Evolutionary conservation across 192 early-diverging fungal genomes (phyloP).

Genomic region (Mortierella claussenii): DNA sequence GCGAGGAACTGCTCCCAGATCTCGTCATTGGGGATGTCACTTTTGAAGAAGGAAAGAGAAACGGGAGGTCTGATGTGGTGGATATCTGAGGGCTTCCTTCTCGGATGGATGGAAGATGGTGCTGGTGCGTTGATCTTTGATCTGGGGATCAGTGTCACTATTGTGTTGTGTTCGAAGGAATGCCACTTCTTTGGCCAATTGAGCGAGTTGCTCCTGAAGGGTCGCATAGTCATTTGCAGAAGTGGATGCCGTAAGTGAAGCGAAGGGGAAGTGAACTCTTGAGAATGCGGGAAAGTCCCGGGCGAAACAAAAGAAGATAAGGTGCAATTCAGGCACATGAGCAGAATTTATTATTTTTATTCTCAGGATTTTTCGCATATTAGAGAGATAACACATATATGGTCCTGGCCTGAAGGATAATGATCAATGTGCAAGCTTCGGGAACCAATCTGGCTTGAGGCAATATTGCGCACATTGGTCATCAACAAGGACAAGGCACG

Average conservation of each 20-base stretch:
- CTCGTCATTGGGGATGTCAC: not conserved
- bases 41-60: constrained; percentile 1
- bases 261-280: constrained; percentile 1
- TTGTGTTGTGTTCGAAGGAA: not conserved
- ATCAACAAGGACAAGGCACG: too few relatives aligned
- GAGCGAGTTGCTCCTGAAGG: constrained; percentile 11
- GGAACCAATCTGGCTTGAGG: too few relatives aligned
- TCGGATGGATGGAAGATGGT: not conserved
- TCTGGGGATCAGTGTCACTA: constrained; percentile 9
- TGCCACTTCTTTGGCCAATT: constrained; percentile 1
- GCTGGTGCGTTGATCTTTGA: not conserved
- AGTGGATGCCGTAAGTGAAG: not conserved
- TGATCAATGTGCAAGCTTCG: too few relatives aligned
- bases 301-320: constrained; percentile 27
- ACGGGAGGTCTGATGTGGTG: constrained; percentile 7
- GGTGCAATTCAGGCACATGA: not conserved
- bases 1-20: constrained; percentile 7
- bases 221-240: not conserved
- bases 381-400: not conserved
- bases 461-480: too few relatives aligned
- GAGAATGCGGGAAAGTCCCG: constrained; percentile 1
- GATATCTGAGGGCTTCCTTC: not conserved
- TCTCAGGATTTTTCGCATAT: not conserved
- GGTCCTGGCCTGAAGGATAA: not conserved
- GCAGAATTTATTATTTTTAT: constrained; percentile 4